Conservation (phyloP, 2,329 filamentous ascomycete species). For the Cadophora sp. region DNA sequence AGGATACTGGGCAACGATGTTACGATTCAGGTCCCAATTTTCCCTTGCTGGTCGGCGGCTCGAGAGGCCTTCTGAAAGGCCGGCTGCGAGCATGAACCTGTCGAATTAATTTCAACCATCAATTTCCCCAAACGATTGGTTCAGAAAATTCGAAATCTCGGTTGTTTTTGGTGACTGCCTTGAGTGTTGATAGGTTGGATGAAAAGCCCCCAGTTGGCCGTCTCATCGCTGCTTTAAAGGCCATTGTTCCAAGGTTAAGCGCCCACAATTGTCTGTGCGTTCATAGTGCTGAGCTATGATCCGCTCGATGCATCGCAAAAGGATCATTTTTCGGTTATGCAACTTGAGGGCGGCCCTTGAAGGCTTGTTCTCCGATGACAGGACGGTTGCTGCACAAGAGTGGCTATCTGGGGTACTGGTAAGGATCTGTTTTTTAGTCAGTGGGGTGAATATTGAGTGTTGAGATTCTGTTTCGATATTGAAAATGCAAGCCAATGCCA, state of each 20-base stretch:
- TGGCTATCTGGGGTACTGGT: constrained; percentile 21
- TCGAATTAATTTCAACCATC: constrained; percentile 36
- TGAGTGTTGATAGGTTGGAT: constrained; percentile 34
- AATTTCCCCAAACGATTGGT: constrained; percentile 42
- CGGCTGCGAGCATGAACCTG: constrained; percentile 40
- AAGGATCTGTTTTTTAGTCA: constrained; percentile 2
- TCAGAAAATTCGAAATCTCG: constrained; percentile 34
- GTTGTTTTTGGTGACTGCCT: constrained; percentile 24
- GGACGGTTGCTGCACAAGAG: constrained; percentile 3
- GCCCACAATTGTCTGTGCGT: constrained; percentile 37
- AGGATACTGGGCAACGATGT: not conserved
- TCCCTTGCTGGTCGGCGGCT: constrained; percentile 47
- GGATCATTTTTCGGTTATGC: constrained; percentile 31
- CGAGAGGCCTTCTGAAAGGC: constrained; percentile 53
- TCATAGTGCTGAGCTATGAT: constrained; percentile 18
- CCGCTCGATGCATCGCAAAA: constrained; percentile 11
- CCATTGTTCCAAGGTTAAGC: constrained; percentile 28
- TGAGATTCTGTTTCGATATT: constrained; percentile 15
- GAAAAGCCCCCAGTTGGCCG: constrained; percentile 17
- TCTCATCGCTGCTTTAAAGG: constrained; percentile 31
- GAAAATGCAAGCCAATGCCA: constrained; percentile 7
- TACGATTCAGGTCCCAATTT: not conserved
- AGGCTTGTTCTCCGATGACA: constrained; percentile 28
- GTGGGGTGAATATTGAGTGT: constrained; percentile 11
- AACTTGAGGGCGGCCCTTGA: constrained; percentile 21